These are phyloP conservation scores for Picea abies DNA, from an alignment of 83 land plant genomes.

Conservation along the genomic window DNA sequence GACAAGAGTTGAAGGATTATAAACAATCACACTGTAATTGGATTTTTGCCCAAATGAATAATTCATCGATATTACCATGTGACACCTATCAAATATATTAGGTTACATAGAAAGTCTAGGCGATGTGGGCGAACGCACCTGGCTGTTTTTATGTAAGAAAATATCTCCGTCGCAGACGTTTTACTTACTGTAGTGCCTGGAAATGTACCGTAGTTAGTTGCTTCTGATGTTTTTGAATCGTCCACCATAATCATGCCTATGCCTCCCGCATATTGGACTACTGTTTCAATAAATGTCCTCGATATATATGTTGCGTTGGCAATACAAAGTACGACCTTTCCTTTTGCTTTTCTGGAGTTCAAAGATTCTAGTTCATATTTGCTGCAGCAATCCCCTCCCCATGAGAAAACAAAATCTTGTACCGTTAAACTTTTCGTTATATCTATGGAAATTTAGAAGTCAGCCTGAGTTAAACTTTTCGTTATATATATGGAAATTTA, in stretches of 20 bases:
- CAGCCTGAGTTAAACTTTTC: too few species aligned
- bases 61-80: too few species aligned
- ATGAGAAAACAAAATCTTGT: too few species aligned
- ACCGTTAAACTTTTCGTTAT: too few species aligned
- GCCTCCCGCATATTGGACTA: slow-evolving; percentile 55
- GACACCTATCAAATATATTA: too few species aligned
- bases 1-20: too few species aligned
- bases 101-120: neutral
- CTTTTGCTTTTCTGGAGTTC: slow-evolving; percentile 17
- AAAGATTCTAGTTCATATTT: slow-evolving; percentile 68
- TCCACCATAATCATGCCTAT: slow-evolving; percentile 52
- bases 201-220: slow-evolving; percentile 52
- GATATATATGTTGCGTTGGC: slow-evolving; percentile 25
- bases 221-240: slow-evolving; percentile 26
- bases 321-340: slow-evolving; percentile 57
- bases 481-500: too few species aligned
- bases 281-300: slow-evolving; percentile 37
- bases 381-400: too few species aligned
- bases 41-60: too few species aligned
- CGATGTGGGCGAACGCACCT: slow-evolving; percentile 23
- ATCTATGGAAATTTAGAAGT: too few species aligned
- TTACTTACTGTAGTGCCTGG: slow-evolving; percentile 52
- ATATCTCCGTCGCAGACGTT: slow-evolving; percentile 33
- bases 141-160: slow-evolving; percentile 54
- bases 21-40: too few species aligned